Base-by-base conservation (phyloP, 2,329 filamentous ascomycete species). In the Annulohypoxylon truncatum region DNA sequence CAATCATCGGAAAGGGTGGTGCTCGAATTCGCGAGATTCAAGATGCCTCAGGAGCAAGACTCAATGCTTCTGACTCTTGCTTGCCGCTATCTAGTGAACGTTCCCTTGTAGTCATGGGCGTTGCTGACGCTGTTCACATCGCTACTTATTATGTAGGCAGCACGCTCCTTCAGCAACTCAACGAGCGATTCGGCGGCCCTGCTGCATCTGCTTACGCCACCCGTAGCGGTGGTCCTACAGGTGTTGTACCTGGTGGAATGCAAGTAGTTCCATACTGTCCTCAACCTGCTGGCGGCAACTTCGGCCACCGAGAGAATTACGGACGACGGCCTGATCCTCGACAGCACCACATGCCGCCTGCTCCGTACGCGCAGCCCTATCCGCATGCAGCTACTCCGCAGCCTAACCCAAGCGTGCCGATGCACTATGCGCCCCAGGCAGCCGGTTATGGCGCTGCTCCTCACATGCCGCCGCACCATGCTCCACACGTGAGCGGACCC, bases 211-310 rank as follows among this genome's bases (percentile, higher is more conserved):
- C 96, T 28, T 99, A 99, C 78, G 96, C 96, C 48, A 97, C 95
- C 48, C 90, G 96, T 70, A 97, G 93, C 76, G 96, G 96, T 68
- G 94, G 93, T 52, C 94, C 96, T 53, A 93, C 95, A 62, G 95
- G 95, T 54, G 93, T 95, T 31, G 93, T 98, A 13, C 96, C 96
- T 20, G 96, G 96, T 65, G 96, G 96, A 67, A 97, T 99, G 94
- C 96, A 98, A 79, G 96, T 99, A 52, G 94, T 98, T n/a, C 96
- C 96, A 4, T 99, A 99, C 78, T 92, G 93, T 61, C 96, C 96
- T 52, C 94, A 97, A 79, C 92, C 95, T 26, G 93, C 93, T 61
- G 93, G 93, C 62, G 96, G 96, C 71, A 94, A 95, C 79, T 98
- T 94, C 77, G 94, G 94, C 61, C 92, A 94, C 74, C 90, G 93